Evolutionary conservation across 1,139 yeast species (phyloP), one percentile per base, ranked within the genome.

Genomic region (Nakaseomyces uthaithaninus): DNA sequence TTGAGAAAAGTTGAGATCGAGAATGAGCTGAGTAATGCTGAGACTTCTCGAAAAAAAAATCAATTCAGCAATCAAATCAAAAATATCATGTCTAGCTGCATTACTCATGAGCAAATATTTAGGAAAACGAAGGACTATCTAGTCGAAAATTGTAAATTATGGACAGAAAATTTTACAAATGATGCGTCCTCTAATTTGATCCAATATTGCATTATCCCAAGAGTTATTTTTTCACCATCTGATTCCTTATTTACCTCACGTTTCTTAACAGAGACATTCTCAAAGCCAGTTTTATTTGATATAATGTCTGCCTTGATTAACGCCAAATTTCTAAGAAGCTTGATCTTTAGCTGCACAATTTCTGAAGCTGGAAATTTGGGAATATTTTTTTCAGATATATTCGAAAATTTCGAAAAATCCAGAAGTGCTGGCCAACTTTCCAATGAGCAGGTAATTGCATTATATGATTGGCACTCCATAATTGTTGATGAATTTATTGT

Each of bases 351-450:
- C 1, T 73, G 79, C 39, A 83, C 95, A 0, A 73, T 86, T 1
- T 62, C 71, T 6, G 95, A 89, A 56, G 79, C 94, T 0, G 95
- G 87, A 53, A 83, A 84, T 56, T 59, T 86, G 34, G 95, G 95
- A 2, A 61, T 85, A 18, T 87, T 89, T 51, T 73, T 77, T 51
- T 69, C 77, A 11, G 77, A 75, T 33, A 48, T 83, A 1, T 62
- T 87, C 31, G 65, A 60, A 6, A 64, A 62, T 14, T 65, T 80
- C 16, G 63, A 63, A 44, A 36, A 41, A 12, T 36, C 49, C 24
- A 53, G 64, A 47, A 33, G 38, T 24, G 17, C 37, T 16, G 45
- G 46, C 9, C 42, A 34, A 31, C 17, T 31, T 4, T 38, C 50
- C 4, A 33, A 64, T 45, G 67, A 66, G 18, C 67, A 61, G 2